phyloP scores from a whole-genome alignment of 108 stramenopile species.

The Fragilaria crotonensis region DNA sequence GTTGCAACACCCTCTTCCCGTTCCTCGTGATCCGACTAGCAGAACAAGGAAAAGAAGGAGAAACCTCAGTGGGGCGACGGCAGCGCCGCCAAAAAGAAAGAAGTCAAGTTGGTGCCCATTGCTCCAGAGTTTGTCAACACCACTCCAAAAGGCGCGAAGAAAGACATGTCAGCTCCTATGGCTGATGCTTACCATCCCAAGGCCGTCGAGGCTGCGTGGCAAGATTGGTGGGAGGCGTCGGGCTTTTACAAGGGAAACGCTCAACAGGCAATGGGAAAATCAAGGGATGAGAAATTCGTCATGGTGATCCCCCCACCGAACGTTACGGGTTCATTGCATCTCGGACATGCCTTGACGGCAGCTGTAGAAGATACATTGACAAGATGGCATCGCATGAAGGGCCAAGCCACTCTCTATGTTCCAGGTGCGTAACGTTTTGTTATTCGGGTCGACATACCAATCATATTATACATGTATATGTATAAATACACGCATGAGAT shows the following conservation, averaged over 20 bases:
- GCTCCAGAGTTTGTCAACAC: constrained; percentile 61
- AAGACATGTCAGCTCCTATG: constrained; percentile 79
- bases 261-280: constrained; percentile 43
- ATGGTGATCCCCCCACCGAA: constrained; percentile 99
- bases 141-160: constrained; percentile 85
- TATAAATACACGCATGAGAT: constrained; percentile 15
- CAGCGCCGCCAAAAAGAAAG: constrained; percentile 54
- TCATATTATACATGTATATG: constrained; percentile 2
- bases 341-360: constrained; percentile 98
- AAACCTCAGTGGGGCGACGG: constrained; percentile 81
- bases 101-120: constrained; percentile 25
- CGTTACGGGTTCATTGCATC: constrained; percentile 95
- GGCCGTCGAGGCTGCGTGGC: constrained; percentile 98
- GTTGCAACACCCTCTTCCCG: too few relatives aligned
- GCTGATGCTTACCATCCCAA: constrained; percentile 89
- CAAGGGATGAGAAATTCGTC: constrained; percentile 88
- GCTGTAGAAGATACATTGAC: constrained; percentile 97
- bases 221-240: constrained; percentile 96
- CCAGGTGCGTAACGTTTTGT: constrained; percentile 54
- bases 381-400: constrained; percentile 98
- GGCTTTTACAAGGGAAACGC: constrained; percentile 91
- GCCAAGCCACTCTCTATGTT: constrained; percentile 96
- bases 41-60: constrained; percentile 59
- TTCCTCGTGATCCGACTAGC: too few relatives aligned
- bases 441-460: background rate